phyloP scores from a whole-genome alignment of 2,329 filamentous ascomycete species.

The Colletotrichum liriopes region DNA sequence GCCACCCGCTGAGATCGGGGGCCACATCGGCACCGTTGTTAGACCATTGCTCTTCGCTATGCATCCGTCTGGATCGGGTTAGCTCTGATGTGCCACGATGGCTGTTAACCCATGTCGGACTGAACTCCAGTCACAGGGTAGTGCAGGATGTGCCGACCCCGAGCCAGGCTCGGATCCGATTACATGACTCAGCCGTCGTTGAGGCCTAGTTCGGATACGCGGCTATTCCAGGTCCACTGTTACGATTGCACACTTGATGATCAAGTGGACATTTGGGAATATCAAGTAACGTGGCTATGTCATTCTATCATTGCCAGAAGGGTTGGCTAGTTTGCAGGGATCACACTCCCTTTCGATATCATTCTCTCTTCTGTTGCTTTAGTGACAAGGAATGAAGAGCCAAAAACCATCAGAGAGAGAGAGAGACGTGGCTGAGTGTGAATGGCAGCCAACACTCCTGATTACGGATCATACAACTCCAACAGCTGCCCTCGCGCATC shows the following conservation, averaged over 20 bases:
- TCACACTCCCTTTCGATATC: too few relatives aligned
- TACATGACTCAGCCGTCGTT: not conserved
- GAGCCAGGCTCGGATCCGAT: not conserved
- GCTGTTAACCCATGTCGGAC: not conserved
- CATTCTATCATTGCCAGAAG: too few relatives aligned
- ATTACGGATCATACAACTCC: too few relatives aligned
- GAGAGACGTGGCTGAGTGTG: too few relatives aligned
- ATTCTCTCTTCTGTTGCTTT: too few relatives aligned
- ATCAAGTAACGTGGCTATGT: too few relatives aligned
- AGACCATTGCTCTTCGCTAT: not conserved
- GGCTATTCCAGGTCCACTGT: too few relatives aligned
- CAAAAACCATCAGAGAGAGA: too few relatives aligned
- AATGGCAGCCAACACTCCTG: too few relatives aligned
- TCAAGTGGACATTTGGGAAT: not conserved
- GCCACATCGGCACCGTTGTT: not conserved
- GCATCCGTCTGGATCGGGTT: not conserved
- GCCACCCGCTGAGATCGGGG: not conserved
- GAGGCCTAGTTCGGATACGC: not conserved
- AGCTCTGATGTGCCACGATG: not conserved
- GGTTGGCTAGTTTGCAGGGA: too few relatives aligned
- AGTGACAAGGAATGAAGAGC: too few relatives aligned
- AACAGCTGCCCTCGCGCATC: too few relatives aligned
- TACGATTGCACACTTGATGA: not conserved
- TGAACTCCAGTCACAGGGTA: not conserved
- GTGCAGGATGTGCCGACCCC: not conserved